Evolutionary conservation across 345 rosid genomes (phyloP).

Genomic region (Aethionema arabicum): DNA sequence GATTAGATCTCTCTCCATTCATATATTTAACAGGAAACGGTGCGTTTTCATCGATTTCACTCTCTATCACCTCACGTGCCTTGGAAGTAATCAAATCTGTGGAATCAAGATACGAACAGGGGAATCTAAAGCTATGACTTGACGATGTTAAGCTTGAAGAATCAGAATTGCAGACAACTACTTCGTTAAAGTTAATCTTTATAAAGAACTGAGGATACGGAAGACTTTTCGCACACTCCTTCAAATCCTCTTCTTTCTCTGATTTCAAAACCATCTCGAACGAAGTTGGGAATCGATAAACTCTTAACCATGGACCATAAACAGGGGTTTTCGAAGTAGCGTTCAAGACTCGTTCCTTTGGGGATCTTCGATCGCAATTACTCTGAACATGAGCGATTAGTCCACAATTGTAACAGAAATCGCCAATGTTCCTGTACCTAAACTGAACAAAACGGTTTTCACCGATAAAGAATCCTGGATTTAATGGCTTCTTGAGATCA

Average conservation of each 20-base stretch:
- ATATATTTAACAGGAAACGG: background rate
- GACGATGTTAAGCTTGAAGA: background rate
- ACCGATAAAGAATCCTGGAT: slow-evolving; percentile 10
- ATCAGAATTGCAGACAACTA: background rate
- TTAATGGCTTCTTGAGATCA: slow-evolving; percentile 31
- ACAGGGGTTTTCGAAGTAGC: slow-evolving; percentile 21
- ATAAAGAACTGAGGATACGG: slow-evolving; percentile 26
- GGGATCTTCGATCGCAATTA: background rate
- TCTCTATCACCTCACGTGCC: slow-evolving; percentile 7
- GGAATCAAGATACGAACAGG: slow-evolving; percentile 25
- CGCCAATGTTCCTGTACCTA: background rate
- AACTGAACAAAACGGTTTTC: slow-evolving; percentile 18
- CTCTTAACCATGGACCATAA: slow-evolving; percentile 29
- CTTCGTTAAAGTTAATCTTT: background rate
- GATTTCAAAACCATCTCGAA: background rate
- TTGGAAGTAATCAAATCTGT: background rate
- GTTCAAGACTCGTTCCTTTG: slow-evolving; percentile 16
- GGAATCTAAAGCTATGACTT: slow-evolving; percentile 22
- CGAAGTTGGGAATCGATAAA: background rate
- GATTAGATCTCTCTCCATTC: background rate
- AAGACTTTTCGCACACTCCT: background rate
- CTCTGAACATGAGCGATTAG: slow-evolving; percentile 12
- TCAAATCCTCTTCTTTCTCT: background rate
- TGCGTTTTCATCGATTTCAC: slow-evolving; percentile 10
- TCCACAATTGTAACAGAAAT: slow-evolving; percentile 32